Evolutionary conservation across 1,139 yeast species (phyloP).

Genomic region (Pichia sp.): DNA sequence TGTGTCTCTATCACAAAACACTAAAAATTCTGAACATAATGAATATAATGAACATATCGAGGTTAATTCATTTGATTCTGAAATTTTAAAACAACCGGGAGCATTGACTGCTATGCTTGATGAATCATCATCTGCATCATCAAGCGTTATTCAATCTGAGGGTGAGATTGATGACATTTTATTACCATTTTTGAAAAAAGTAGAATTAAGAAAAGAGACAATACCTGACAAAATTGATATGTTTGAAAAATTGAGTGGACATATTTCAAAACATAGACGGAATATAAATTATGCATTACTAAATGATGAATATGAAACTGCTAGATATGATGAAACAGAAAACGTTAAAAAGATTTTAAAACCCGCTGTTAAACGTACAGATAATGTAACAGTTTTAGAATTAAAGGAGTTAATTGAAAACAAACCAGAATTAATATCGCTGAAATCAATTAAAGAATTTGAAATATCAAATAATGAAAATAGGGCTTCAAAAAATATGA

Average conservation of each 20-base stretch:
- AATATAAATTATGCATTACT: slow-evolving; percentile 1
- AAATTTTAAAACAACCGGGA: slow-evolving; percentile 10
- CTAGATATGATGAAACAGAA: neutral
- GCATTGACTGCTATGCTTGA: slow-evolving; percentile 14
- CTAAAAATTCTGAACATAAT: too few species aligned
- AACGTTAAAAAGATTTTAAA: slow-evolving; percentile 8
- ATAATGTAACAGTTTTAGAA: slow-evolving; percentile 11
- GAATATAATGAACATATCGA: neutral
- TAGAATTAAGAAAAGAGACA: slow-evolving; percentile 9
- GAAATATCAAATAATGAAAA: neutral
- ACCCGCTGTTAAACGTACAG: slow-evolving; percentile 13
- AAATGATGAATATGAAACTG: neutral
- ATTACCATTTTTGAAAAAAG: neutral
- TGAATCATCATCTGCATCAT: slow-evolving; percentile 12
- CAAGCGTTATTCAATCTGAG: slow-evolving; percentile 8
- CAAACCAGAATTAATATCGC: slow-evolving; percentile 11
- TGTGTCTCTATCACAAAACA: too few species aligned
- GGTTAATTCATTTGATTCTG: slow-evolving; percentile 1
- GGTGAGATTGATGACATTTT: neutral
- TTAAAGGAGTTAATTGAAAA: slow-evolving; percentile 15
- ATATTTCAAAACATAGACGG: slow-evolving; percentile 8
- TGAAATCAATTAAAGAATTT: slow-evolving; percentile 4
- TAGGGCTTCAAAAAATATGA: neutral
- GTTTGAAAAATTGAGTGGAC: slow-evolving; percentile 27
- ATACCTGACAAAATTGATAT: slow-evolving; percentile 25